Evolutionary conservation across 176 grass and related monocot genomes (phyloP), one percentile per base, ranked within the genome.

Genomic region (Juncus effusus): DNA sequence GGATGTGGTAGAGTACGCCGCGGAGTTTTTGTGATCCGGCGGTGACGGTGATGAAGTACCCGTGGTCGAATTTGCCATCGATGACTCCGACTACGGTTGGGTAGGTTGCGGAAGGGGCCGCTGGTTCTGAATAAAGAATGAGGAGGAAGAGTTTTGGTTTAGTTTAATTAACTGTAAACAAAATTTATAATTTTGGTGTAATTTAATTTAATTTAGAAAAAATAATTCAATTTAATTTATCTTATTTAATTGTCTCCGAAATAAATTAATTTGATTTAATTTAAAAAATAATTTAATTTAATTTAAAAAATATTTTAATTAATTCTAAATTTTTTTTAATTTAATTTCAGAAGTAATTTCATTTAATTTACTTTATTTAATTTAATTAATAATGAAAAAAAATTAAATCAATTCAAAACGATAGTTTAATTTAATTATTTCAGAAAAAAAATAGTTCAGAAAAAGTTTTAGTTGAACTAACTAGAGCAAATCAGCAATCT

Each of bases 61-160:
- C 94, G 73, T 93, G 75, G 68, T 99, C 88, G 65, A 99, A 93
- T 50, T 93, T 99, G 35, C 83, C 81, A 76, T 99, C 94, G 51
- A 99, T 85, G 71, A 87, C 67, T 73, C 90, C 89, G 13, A 81
- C 82, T 44, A 93, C 85, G 11, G 72, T 51, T 14, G 54, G 65
- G 79, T 74, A 63, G 63, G 76, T 61, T 7, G 44, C 44, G 9
- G 44, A 5, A 6, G 44, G 77, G 14, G 72, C 76, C 4, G 64
- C 55, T 38, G 56, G 35, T 83, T 74, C 78, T 74, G 67, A 57
- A 80, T 63, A 70, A 70, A 28, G 19, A 28, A 28, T 28, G 19
- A 28, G 19, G 19, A 28, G 19, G 75, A 35, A 42, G 13, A 15
- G 10, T 41, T 15, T 77, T 64, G 37, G 13, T 75, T 16, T 52